phyloP scores from a whole-genome alignment of 2,329 filamentous ascomycete species.

The Monilinia aucupariae region DNA sequence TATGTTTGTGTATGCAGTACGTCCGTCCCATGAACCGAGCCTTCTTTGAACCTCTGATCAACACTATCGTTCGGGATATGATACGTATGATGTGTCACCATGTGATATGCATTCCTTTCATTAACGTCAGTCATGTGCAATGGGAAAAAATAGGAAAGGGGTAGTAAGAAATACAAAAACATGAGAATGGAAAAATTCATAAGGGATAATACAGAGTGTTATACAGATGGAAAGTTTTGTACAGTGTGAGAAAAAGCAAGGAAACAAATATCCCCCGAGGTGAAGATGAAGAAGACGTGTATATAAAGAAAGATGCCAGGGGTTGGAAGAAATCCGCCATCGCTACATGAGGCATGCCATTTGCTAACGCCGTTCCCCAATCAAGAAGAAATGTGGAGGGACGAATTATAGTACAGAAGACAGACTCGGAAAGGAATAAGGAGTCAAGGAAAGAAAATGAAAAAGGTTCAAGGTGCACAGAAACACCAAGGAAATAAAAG shows the following conservation, averaged over 20 bases:
- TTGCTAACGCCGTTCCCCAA: background rate
- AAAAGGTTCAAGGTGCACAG: background rate
- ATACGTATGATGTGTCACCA: conserved; percentile 6
- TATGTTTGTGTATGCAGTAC: background rate
- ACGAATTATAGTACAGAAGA: background rate
- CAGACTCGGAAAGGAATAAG: background rate
- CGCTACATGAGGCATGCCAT: conserved; percentile 5
- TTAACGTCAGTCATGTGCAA: conserved; percentile 10
- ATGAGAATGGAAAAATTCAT: background rate
- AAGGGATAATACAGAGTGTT: background rate
- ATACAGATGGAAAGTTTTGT: background rate
- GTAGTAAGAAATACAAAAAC: background rate
- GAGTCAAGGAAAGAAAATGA: background rate
- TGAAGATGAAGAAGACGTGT: conserved; percentile 3
- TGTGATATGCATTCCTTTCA: conserved; percentile 8
- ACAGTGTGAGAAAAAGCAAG: background rate
- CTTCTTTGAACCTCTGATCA: background rate
- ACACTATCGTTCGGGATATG: background rate
- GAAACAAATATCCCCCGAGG: background rate
- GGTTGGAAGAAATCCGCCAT: conserved; percentile 5
- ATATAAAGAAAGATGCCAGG: background rate
- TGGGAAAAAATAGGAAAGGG: background rate
- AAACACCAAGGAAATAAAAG: background rate
- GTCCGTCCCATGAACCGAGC: conserved; percentile 1
- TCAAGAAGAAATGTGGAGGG: background rate